Percentiles rank a stretch among this genome's conserved stretches.
Evolutionary conservation across 805 yeast species (phyloP).

Genomic region (Ogataea naganishii): DNA sequence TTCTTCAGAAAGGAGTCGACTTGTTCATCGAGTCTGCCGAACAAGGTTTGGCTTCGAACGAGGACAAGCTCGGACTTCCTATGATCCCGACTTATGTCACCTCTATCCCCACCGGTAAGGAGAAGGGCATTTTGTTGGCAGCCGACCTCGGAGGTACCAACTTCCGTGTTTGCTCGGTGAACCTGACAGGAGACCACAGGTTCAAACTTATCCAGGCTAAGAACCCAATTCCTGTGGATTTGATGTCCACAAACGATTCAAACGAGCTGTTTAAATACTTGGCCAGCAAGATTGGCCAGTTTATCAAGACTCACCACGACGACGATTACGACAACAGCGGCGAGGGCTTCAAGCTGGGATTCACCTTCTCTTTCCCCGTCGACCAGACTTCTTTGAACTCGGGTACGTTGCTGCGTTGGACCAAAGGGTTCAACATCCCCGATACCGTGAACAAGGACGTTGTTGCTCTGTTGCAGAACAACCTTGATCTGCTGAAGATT

Average conservation of each 20-base stretch:
- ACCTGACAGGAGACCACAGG: slow-evolving; percentile 70
- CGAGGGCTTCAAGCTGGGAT: slow-evolving; percentile 61
- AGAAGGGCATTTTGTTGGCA: slow-evolving; percentile 75
- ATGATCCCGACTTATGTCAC: slow-evolving; percentile 95
- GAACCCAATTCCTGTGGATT: slow-evolving; percentile 67
- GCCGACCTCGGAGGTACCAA: slow-evolving; percentile 97
- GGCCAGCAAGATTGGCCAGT: slow-evolving; percentile 60
- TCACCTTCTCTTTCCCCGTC: slow-evolving; percentile 92
- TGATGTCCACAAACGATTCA: slow-evolving; percentile 56
- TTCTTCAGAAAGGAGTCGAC: slow-evolving; percentile 38
- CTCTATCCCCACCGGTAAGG: slow-evolving; percentile 76
- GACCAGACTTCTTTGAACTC: slow-evolving; percentile 71
- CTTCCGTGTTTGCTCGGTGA: slow-evolving; percentile 87
- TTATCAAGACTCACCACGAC: slow-evolving; percentile 58
- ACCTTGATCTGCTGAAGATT: slow-evolving; percentile 48
- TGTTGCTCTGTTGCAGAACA: slow-evolving; percentile 60
- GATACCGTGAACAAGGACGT: slow-evolving; percentile 85
- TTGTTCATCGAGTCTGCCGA: slow-evolving; percentile 55
- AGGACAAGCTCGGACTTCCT: slow-evolving; percentile 46
- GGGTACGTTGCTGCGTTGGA: slow-evolving; percentile 89
- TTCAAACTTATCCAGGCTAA: slow-evolving; percentile 70
- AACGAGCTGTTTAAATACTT: slow-evolving; percentile 66
- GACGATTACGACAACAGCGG: slow-evolving; percentile 14
- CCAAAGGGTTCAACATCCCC: slow-evolving; percentile 84
- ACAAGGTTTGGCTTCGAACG: slow-evolving; percentile 41